Base-by-base conservation (phyloP, 2,329 filamentous ascomycete species). In the Fusarium transvaalense region DNA sequence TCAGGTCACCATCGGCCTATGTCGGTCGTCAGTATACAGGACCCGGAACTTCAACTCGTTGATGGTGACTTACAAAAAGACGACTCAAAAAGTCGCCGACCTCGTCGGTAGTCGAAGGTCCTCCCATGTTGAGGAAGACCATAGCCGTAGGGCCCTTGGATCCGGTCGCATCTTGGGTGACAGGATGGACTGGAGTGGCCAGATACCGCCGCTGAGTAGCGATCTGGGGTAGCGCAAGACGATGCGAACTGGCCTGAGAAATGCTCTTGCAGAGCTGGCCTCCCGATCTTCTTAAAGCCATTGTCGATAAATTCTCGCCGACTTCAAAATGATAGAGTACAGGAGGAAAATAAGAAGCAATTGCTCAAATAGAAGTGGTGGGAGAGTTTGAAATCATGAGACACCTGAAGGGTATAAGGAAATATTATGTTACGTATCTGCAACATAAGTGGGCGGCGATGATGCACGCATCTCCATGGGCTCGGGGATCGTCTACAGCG, bases 41-140 rank as follows among this genome's bases (percentile, higher is more conserved):
- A 38, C 37, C 32, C 32, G 27, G 15, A 29, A 25, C n/a, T 21
- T 42, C 39, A 50, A 45, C 48, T 53, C 14, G 39, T 41, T 27
- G 35, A n/a, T 5, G 19, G 41, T 9, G 42, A 81, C 91, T 61
- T 87, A 97, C 95, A 82, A 99, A 99, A 71, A 99, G 84, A 73
- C 94, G 89, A 78, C 91, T 96, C 47, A 99, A 82, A 77, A 98
- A 99, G 79, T 91, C 89, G 73, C 91, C 90, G 35, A 99, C 96
- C 82, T 99, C 94, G 71, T 90, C 88, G 6, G 91, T 92, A 6
- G 92, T 97, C 2, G 93, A 92, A 5, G 96, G 96, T 0, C 96
- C 96, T 63, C 96, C 96, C 96, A 99, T 99, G 81, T 99, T 99
- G 82, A 99, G 88, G 76, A 99, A 97, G 15, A 99, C 96, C 89